phyloP scores from a whole-genome alignment of 352 stramenopile genomes.

The Salisapilia sapeloensis region DNA sequence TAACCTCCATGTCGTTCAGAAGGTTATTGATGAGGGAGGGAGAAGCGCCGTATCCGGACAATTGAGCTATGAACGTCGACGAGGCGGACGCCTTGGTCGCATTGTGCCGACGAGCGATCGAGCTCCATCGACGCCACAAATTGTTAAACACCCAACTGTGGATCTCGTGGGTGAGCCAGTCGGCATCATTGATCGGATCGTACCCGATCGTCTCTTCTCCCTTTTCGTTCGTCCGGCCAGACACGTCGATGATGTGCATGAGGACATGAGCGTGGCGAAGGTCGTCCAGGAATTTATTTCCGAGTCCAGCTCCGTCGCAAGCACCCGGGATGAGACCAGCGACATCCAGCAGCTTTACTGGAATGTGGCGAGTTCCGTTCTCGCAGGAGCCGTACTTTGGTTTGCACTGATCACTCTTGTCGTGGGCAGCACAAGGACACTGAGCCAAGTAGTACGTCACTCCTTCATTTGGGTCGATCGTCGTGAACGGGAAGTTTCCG shows the following conservation, averaged over 20 bases:
- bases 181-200: slow-evolving; percentile 77
- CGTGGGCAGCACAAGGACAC: slow-evolving; percentile 52
- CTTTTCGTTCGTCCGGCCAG: slow-evolving; percentile 81
- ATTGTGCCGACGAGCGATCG: slow-evolving; percentile 56
- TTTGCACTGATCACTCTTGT: slow-evolving; percentile 41
- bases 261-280: slow-evolving; percentile 77
- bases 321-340: slow-evolving; percentile 66
- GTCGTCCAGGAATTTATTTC: slow-evolving; percentile 97
- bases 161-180: slow-evolving; percentile 77
- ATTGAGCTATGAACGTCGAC: slow-evolving; percentile 49
- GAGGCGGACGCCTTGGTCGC: slow-evolving; percentile 53
- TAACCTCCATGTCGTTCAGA: slow-evolving; percentile 37
- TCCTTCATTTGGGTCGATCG: slow-evolving; percentile 79
- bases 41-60: slow-evolving; percentile 67
- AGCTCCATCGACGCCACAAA: slow-evolving; percentile 69
- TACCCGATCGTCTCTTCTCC: slow-evolving; percentile 74
- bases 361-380: slow-evolving; percentile 53
- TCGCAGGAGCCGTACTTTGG: slow-evolving; percentile 69
- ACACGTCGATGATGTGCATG: slow-evolving; percentile 85
- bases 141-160: slow-evolving; percentile 83
- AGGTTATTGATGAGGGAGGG: slow-evolving; percentile 54
- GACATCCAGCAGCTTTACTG: slow-evolving; percentile 74
- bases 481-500: slow-evolving; percentile 83
- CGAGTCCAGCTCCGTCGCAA: slow-evolving; percentile 87
- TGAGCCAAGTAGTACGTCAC: slow-evolving; percentile 80